These are phyloP conservation scores for Chalciporus sphaerocephalus DNA, from an alignment of 768 basidiomycete species.

Conservation along the genomic window DNA sequence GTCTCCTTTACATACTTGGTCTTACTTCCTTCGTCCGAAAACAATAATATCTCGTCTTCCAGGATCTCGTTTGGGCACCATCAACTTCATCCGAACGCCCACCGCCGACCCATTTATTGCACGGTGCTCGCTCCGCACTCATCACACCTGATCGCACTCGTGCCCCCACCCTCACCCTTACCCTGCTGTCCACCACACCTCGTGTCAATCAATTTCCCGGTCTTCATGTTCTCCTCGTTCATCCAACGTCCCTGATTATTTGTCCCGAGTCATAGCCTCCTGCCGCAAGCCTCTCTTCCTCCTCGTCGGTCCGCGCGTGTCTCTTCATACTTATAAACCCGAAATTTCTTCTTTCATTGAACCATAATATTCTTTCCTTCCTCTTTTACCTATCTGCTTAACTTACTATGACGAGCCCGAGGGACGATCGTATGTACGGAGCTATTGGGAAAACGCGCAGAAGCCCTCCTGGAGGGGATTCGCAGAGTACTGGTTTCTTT, in stretches of 20 bases:
- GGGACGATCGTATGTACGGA: conserved; percentile 68
- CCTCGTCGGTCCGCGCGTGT: conserved; percentile 36
- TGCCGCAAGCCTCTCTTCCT: conserved; percentile 31
- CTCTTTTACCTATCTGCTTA: conserved; percentile 56
- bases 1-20: conserved; percentile 18
- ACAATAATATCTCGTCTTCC: conserved; percentile 8
- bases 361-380: conserved; percentile 40
- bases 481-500: conserved; percentile 63
- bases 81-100: conserved; percentile 27
- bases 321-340: conserved; percentile 46
- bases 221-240: conserved; percentile 51
- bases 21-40: conserved; percentile 21
- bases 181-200: conserved; percentile 42
- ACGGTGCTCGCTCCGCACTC: conserved; percentile 24
- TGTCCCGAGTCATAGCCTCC: conserved; percentile 38
- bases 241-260: conserved; percentile 41
- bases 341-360: conserved; percentile 50
- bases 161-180: conserved; percentile 32
- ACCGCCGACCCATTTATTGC: conserved; percentile 32
- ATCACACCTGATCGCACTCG: conserved; percentile 30
- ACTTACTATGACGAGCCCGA: conserved; percentile 64
- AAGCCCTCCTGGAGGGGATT: conserved; percentile 61
- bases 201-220: conserved; percentile 40
- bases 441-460: conserved; percentile 56
- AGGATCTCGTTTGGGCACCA: conserved; percentile 21